phyloP scores from a whole-genome alignment of 176 grass and related monocot genomes.

The Phragmites australis region DNA sequence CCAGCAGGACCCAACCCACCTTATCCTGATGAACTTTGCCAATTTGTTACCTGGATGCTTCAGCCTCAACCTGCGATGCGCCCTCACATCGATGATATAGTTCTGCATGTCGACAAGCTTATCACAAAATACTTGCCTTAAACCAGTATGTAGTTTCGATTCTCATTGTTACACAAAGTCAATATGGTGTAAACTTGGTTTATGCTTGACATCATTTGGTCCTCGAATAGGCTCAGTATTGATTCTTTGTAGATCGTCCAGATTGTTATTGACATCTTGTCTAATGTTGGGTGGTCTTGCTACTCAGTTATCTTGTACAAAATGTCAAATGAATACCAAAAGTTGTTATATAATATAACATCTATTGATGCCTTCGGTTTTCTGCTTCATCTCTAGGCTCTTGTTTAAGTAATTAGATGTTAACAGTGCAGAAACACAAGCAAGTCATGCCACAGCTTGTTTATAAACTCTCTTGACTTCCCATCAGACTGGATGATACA shows the following conservation, averaged over 20 bases:
- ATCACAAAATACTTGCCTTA: slow-evolving; percentile 63
- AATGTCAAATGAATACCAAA: neutral
- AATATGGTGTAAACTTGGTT: slow-evolving; percentile 10
- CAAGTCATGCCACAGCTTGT: neutral
- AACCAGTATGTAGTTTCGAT: slow-evolving; percentile 2
- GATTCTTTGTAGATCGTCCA: slow-evolving; percentile 41
- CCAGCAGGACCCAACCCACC: slow-evolving; percentile 58
- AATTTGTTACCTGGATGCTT: slow-evolving; percentile 89
- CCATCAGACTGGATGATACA: slow-evolving; percentile 16
- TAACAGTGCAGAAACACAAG: neutral
- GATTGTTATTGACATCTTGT: neutral
- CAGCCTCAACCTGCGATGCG: slow-evolving; percentile 71
- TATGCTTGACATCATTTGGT: neutral
- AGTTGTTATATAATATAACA: neutral
- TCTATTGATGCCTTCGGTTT: neutral
- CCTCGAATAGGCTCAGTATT: slow-evolving; percentile 24
- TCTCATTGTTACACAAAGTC: neutral
- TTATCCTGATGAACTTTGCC: slow-evolving; percentile 72
- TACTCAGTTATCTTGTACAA: slow-evolving; percentile 42
- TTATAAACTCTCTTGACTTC: neutral
- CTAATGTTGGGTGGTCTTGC: neutral
- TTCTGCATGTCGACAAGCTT: slow-evolving; percentile 90
- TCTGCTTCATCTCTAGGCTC: neutral
- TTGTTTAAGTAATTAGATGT: neutral
- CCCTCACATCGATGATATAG: slow-evolving; percentile 75